Evolutionary conservation across 2,329 filamentous ascomycete species (phyloP), one percentile per base, ranked within the genome.

Genomic region (Neofusicoccum cordaticola): DNA sequence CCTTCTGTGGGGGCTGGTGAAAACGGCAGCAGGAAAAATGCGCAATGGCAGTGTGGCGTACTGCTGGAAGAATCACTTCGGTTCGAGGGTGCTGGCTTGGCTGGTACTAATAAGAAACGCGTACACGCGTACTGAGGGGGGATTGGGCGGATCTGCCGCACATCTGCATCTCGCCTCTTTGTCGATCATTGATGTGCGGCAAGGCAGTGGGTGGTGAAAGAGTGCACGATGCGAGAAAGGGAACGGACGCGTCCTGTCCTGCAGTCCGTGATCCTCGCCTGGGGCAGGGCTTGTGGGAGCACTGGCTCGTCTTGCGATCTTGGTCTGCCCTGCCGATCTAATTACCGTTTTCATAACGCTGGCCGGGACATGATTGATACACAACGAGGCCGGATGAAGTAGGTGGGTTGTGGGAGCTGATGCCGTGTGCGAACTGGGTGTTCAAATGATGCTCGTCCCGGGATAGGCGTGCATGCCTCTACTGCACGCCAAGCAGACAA

Each of bases 331-430:
- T 35, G 56, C 56, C 56, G 56, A 60, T 60, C 56, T 27, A 60
- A 47, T 60, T 60, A 60, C 56, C 56, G 56, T 60, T 60, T 60
- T 60, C 56, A 60, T 44, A 47, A 31, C 56, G 15, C 27, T 37
- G 42, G n/a, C 19, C 11, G 11, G 44, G 42, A 58, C 17, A 22
- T 45, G 12, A 5, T 35, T 9, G 56, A 60, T 34, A 47, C 27
- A 19, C 12, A 4, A 13, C 37, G 31, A 19, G 41, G 42, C 27
- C 27, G 42, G 56, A 37, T 48, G 22, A 41, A 35, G 53, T 58
- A 35, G 41, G 39, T 45, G 37, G 37, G 7, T 27, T 12, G 11
- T 17, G 39, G 50, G n/a, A 11, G 8, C 15, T 31, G 27, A 7
- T 31, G 27, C 27, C 27, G 7, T 31, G 52, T 39, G 52, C 37